Percentiles rank a stretch among this genome's conserved stretches.
phyloP scores from a whole-genome alignment of 2,329 filamentous ascomycete genomes.

The Venturiaceae sp. region DNA sequence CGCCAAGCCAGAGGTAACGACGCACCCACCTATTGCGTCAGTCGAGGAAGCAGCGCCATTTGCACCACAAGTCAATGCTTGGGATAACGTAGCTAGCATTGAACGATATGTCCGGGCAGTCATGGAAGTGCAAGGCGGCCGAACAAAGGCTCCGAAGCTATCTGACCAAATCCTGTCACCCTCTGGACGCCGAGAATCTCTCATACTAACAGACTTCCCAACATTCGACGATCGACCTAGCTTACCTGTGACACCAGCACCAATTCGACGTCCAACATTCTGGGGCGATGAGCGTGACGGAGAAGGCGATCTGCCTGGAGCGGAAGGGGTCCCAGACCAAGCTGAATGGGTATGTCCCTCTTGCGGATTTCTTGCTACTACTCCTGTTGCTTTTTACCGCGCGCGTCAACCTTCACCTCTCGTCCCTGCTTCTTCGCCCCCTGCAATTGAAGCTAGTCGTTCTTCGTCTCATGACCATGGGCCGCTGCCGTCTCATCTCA shows the following conservation, averaged over 20 bases:
- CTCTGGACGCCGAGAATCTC: conserved; percentile 34
- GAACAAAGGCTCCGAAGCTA: conserved; percentile 34
- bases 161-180: conserved; percentile 18
- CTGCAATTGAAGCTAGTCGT: background rate
- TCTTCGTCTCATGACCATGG: background rate
- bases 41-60: conserved; percentile 41
- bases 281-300: conserved; percentile 53
- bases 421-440: conserved; percentile 12
- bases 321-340: conserved; percentile 78
- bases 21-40: background rate
- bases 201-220: conserved; percentile 80
- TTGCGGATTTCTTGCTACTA: conserved; percentile 24
- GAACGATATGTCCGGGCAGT: conserved; percentile 75
- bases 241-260: conserved; percentile 82
- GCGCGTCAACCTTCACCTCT: conserved; percentile 12
- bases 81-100: conserved; percentile 88
- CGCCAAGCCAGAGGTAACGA: background rate
- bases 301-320: conserved; percentile 55
- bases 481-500: background rate
- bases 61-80: conserved; percentile 66
- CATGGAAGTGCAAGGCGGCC: conserved; percentile 49
- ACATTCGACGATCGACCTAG: conserved; percentile 73
- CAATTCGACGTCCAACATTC: conserved; percentile 58
- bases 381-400: conserved; percentile 20
- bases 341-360: conserved; percentile 81